Conservation (phyloP, 306 rosid species). For the Cucumis cinereus region DNA sequence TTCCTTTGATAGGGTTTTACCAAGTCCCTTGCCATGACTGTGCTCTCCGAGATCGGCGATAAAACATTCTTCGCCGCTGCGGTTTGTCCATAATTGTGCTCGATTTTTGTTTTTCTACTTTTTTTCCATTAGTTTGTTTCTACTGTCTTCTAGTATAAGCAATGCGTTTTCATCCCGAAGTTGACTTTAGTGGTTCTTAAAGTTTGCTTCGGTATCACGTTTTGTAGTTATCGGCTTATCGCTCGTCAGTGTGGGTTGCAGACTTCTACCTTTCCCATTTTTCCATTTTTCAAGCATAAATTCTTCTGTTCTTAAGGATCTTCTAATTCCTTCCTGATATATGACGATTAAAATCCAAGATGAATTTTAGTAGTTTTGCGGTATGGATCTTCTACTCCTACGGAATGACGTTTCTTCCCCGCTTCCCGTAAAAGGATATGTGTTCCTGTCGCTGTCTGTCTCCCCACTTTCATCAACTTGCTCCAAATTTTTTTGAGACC, state of each 20-base stretch:
- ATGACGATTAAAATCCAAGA: neutral
- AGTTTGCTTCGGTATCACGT: neutral
- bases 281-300: neutral
- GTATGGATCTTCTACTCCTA: neutral
- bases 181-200: neutral
- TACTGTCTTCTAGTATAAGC: neutral
- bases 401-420: neutral
- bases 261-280: neutral
- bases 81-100: constrained; percentile 25
- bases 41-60: constrained; percentile 97
- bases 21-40: constrained; percentile 88
- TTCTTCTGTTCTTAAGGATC: neutral
- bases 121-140: neutral
- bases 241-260: neutral
- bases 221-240: neutral
- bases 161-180: neutral
- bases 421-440: neutral
- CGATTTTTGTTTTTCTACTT: neutral
- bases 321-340: neutral
- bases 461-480: neutral
- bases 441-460: neutral
- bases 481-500: neutral
- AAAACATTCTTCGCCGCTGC: constrained; percentile 98
- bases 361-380: neutral
- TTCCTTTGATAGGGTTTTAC: constrained; percentile 52